phyloP scores from a whole-genome alignment of 2,329 filamentous ascomycete genomes.

The Bipolaris bicolor region DNA sequence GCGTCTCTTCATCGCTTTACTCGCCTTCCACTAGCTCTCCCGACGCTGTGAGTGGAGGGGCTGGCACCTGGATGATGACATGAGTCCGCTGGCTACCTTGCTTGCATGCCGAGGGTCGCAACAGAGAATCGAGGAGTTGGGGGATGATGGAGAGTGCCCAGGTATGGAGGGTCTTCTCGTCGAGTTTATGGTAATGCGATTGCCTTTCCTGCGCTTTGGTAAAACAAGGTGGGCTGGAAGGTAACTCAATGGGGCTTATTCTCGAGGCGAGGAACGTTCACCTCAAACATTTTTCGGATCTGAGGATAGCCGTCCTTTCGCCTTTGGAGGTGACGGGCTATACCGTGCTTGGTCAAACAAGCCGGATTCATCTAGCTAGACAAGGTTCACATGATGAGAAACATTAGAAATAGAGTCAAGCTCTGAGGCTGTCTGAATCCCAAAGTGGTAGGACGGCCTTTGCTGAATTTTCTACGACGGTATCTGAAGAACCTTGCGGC shows the following conservation, averaged over 20 bases:
- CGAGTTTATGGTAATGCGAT: slow-evolving; percentile 98
- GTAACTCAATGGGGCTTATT: slow-evolving; percentile 99
- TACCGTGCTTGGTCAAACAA: slow-evolving; percentile 70
- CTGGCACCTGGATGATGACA: slow-evolving; percentile 78
- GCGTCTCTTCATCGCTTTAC: slow-evolving; percentile 60
- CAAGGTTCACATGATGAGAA: slow-evolving; percentile 79
- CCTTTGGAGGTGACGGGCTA: slow-evolving; percentile 31
- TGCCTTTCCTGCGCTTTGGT: slow-evolving; percentile 60
- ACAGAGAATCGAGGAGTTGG: slow-evolving; percentile 42
- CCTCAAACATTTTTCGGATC: slow-evolving; percentile 53
- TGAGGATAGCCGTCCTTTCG: slow-evolving; percentile 46
- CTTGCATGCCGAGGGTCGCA: slow-evolving; percentile 26
- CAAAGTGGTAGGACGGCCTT: slow-evolving; percentile 53
- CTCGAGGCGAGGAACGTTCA: slow-evolving; percentile 91
- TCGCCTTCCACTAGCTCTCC: slow-evolving; percentile 46
- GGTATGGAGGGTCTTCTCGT: slow-evolving; percentile 72
- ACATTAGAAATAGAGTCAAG: slow-evolving; percentile 95
- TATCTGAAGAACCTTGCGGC: slow-evolving; percentile 54
- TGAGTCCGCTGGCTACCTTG: slow-evolving; percentile 70
- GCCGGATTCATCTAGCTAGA: slow-evolving; percentile 60
- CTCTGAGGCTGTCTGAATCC: slow-evolving; percentile 72
- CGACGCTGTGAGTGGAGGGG: slow-evolving; percentile 51
- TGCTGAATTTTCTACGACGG: slow-evolving; percentile 55
- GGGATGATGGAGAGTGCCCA: slow-evolving; percentile 36
- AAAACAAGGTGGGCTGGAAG: slow-evolving; percentile 48